Percentiles rank a stretch among this genome's conserved stretches.
phyloP scores from a whole-genome alignment of 805 yeast species.

The Saccharomycopsis javanensis region DNA sequence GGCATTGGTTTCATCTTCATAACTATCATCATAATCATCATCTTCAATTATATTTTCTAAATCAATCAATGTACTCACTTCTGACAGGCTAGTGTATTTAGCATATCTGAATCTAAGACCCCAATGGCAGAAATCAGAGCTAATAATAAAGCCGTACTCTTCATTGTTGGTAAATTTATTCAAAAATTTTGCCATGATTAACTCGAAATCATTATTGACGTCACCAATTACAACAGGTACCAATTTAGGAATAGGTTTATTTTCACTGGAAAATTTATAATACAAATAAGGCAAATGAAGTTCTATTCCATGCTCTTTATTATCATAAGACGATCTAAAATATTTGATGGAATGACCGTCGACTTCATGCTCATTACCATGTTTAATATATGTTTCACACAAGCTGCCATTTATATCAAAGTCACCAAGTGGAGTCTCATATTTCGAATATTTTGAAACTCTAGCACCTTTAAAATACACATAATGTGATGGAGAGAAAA shows the following conservation, averaged over 20 bases:
- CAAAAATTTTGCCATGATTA: conserved; percentile 27
- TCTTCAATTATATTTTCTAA: conserved; percentile 19
- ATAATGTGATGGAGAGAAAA: conserved; percentile 92
- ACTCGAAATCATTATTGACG: conserved; percentile 36
- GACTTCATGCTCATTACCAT: neutral
- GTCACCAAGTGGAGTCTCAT: conserved; percentile 79
- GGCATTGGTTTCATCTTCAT: neutral
- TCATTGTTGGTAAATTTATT: conserved; percentile 43
- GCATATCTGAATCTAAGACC: conserved; percentile 56
- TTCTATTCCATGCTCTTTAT: conserved; percentile 86
- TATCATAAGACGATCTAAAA: conserved; percentile 56
- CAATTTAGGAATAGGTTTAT: conserved; percentile 35
- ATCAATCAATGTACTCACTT: conserved; percentile 20
- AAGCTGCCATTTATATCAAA: conserved; percentile 50
- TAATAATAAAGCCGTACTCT: conserved; percentile 60
- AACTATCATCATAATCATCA: conserved; percentile 3
- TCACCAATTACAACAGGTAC: conserved; percentile 78
- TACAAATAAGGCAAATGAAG: conserved; percentile 82
- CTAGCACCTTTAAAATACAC: conserved; percentile 61
- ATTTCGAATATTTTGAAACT: conserved; percentile 39
- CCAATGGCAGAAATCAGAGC: conserved; percentile 97
- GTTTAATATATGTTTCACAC: neutral
- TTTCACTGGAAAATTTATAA: conserved; percentile 32
- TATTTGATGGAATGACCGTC: conserved; percentile 29
- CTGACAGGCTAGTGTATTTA: conserved; percentile 31